Base-by-base conservation (phyloP, 306 rosid genomes). In the Vigna mungo region DNA sequence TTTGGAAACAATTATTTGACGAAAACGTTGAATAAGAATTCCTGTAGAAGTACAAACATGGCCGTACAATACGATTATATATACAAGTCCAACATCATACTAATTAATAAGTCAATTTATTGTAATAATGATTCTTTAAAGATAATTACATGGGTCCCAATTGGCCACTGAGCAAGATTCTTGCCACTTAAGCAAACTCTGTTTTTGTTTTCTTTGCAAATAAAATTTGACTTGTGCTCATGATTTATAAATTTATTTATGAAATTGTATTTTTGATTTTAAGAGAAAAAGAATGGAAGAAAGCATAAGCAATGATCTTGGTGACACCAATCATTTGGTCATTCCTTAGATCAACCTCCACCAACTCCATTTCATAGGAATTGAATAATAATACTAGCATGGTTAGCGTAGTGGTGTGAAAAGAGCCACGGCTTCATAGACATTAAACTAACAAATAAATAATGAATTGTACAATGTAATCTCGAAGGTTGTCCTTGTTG, bases 311-410 rank as follows among this genome's bases (percentile, higher is more conserved):
- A 81, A 68, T 20, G 68, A 61, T 62, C 44, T 9, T 36, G 14
- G 75, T 32, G 64, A 48, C 16, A 48, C 13, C 36, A 77, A 82
- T 82, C 82, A 77, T 77, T 77, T 67, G 80, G 86, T 68, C 80
- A 78, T 78, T 32, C 53, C 83, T 78, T 73, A 73, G 74, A 67
- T 83, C 83, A 73, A 27, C 77, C 6, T 65, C 72, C 80, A 78
- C 79, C 73, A 72, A 77, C 71, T 70, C 74, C 71, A 63, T 44
- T 71, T 39, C 34, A 25, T 11, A 18, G 14, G 43, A 68, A 49
- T 81, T 73, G 20, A 75, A 62, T 62, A 0, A 0, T 20, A 76
- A 27, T 2, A 58, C 4, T 61, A 61, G 5, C 47, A 27, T 59
- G 3, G 32, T 17, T 41, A 10, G n/a, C 30, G 10, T 5, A 41